These are phyloP conservation scores for Agrostemma githago DNA, from an alignment of 148 eudicot genomes.

Conservation along the genomic window DNA sequence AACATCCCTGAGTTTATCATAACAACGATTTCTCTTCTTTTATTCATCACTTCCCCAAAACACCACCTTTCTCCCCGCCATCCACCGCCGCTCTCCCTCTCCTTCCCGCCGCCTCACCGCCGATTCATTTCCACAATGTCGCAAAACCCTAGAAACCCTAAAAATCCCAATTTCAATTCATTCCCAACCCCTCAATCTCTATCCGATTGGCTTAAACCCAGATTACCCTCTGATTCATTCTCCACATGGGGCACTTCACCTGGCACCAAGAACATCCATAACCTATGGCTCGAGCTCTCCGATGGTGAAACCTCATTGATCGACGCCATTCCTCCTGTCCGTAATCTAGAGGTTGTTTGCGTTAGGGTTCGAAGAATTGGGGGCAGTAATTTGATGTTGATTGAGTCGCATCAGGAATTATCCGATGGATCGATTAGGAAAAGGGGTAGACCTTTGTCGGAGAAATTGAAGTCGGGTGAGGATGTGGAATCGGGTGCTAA, in stretches of 20 bases:
- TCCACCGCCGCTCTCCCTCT: neutral
- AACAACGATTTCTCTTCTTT: slow-evolving; percentile 64
- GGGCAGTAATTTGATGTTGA: slow-evolving; percentile 22
- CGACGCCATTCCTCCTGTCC: slow-evolving; percentile 65
- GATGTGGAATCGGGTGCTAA: slow-evolving; percentile 52
- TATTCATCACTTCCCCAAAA: slow-evolving; percentile 55
- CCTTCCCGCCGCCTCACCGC: slow-evolving; percentile 13
- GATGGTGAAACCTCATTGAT: slow-evolving; percentile 69
- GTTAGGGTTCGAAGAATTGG: slow-evolving; percentile 32
- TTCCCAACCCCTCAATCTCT: slow-evolving; percentile 39
- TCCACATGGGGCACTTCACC: slow-evolving; percentile 84
- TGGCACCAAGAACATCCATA: slow-evolving; percentile 87
- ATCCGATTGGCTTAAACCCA: slow-evolving; percentile 74
- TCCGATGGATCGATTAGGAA: slow-evolving; percentile 61
- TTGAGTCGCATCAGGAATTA: slow-evolving; percentile 77
- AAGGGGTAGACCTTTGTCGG: slow-evolving; percentile 55
- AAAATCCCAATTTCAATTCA: slow-evolving; percentile 13
- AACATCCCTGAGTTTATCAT: slow-evolving; percentile 63
- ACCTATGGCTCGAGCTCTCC: slow-evolving; percentile 77
- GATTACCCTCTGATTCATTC: slow-evolving; percentile 63
- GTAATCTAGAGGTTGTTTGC: slow-evolving; percentile 65
- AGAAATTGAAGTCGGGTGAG: slow-evolving; percentile 71
- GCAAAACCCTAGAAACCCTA: slow-evolving; percentile 23
- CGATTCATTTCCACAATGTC: slow-evolving; percentile 21
- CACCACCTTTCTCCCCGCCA: slow-evolving; percentile 30